These are phyloP conservation scores for Phytophthora sp. DNA, from an alignment of 352 stramenopile species.

Conservation along the genomic window DNA sequence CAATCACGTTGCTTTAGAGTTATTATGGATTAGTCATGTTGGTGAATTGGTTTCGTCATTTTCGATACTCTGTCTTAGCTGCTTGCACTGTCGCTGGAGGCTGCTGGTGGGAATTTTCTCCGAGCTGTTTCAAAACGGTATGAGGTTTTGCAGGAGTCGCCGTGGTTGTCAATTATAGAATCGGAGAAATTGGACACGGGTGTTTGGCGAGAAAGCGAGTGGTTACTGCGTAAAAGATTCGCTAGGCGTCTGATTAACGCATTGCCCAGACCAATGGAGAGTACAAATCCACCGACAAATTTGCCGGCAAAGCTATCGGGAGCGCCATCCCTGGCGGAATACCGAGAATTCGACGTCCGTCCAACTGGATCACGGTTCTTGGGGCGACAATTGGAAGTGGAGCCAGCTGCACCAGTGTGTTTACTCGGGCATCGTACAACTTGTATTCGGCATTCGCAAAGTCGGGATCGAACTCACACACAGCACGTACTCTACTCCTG, in stretches of 20 bases:
- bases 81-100: too few relatives aligned
- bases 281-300: slow-evolving; percentile 49
- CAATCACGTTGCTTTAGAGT: too few relatives aligned
- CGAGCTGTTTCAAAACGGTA: too few relatives aligned
- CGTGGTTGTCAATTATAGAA: too few relatives aligned
- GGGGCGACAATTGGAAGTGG: slow-evolving; percentile 42
- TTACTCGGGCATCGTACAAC: slow-evolving; percentile 45
- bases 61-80: too few relatives aligned
- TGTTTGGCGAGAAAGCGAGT: too few relatives aligned
- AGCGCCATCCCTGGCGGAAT: slow-evolving; percentile 43
- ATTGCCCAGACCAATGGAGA: slow-evolving; percentile 31
- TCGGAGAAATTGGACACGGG: too few relatives aligned
- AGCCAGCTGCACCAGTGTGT: slow-evolving; percentile 36
- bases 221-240: too few relatives aligned
- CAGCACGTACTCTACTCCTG: slow-evolving; percentile 50
- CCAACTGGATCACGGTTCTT: slow-evolving; percentile 44
- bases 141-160: too few relatives aligned
- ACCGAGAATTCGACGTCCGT: slow-evolving; percentile 45
- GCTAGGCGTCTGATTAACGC: not conserved
- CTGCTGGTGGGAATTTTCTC: too few relatives aligned
- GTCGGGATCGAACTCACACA: slow-evolving; percentile 45
- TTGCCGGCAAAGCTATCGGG: slow-evolving; percentile 33
- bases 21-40: too few relatives aligned
- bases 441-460: slow-evolving; percentile 49
- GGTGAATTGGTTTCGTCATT: too few relatives aligned